These are phyloP conservation scores for Alnus rubra DNA, from an alignment of 306 rosid species.

Conservation along the genomic window DNA sequence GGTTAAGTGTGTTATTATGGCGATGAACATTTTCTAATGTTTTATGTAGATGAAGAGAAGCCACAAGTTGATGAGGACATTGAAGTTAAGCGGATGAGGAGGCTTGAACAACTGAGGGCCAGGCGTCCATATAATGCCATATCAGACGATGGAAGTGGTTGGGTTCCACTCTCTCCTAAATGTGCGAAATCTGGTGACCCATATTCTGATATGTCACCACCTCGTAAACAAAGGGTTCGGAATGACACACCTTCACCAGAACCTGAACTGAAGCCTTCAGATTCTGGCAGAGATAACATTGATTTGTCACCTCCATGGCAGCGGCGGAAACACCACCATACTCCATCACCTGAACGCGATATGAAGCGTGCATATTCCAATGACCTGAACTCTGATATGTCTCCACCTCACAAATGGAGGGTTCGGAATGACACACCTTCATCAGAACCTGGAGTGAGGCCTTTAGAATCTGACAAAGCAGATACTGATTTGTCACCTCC, in stretches of 20 bases:
- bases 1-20: conserved; percentile 4
- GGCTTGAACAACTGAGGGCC: conserved; percentile 76
- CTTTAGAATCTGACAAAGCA: conserved; percentile 26
- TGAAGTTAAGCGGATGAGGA: conserved; percentile 84
- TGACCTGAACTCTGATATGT: conserved; percentile 34
- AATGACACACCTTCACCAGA: conserved; percentile 67
- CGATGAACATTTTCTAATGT: conserved; percentile 8
- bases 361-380: conserved; percentile 8
- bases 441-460: conserved; percentile 45
- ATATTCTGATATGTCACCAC: conserved; percentile 62
- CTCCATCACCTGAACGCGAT: too few species aligned
- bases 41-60: conserved; percentile 59
- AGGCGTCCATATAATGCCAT: conserved; percentile 62
- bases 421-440: conserved; percentile 62
- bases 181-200: conserved; percentile 22
- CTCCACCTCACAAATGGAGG: conserved; percentile 46
- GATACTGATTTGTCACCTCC: conserved; percentile 58
- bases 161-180: conserved; percentile 70
- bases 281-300: conserved; percentile 27
- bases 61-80: conserved; percentile 77
- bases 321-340: conserved; percentile 22
- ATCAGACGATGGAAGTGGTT: conserved; percentile 96
- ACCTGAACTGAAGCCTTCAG: conserved; percentile 36
- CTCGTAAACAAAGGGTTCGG: conserved; percentile 48
- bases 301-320: conserved; percentile 57